phyloP scores from a whole-genome alignment of 208 protist species.

The Acanthamoeba lenticulata region DNA sequence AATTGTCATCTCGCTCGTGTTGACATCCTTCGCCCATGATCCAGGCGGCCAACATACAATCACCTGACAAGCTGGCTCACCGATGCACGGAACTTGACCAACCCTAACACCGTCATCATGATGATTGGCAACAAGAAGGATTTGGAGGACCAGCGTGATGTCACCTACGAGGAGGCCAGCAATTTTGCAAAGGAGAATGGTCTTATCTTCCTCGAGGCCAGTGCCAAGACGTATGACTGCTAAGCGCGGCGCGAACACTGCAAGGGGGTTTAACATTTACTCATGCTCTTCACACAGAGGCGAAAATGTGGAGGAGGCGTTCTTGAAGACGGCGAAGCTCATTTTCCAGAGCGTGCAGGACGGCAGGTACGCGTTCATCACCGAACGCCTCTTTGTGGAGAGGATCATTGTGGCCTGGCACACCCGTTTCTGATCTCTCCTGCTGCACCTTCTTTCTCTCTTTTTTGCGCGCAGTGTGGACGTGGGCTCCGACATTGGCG shows the following conservation, averaged over 20 bases:
- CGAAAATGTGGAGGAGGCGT: constrained; percentile 89
- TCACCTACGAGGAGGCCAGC: constrained; percentile 95
- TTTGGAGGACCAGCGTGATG: constrained; percentile 94
- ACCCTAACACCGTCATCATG: constrained; percentile 91
- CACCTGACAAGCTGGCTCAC: constrained; percentile 94
- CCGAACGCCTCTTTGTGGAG: too few species aligned
- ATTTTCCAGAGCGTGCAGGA: constrained; percentile 89
- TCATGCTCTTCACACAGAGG: constrained; percentile 62
- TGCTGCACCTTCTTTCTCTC: background rate
- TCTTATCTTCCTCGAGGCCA: constrained; percentile 93
- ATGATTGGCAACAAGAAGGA: constrained; percentile 96
- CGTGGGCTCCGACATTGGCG: constrained; percentile 33
- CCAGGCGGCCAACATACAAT: constrained; percentile 85
- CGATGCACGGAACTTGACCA: constrained; percentile 94
- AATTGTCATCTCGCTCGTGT: background rate
- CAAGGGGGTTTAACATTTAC: too few species aligned
- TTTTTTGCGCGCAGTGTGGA: constrained; percentile 18
- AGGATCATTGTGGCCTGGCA: too few species aligned
- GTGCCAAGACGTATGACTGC: constrained; percentile 86
- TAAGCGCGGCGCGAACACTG: too few species aligned
- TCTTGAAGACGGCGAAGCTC: constrained; percentile 85
- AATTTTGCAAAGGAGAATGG: constrained; percentile 96
- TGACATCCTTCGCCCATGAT: background rate
- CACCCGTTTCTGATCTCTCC: background rate
- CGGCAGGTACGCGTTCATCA: constrained; percentile 69